Conservation (phyloP, 352 stramenopile genomes). For the Globisporangium uncinulatum region DNA sequence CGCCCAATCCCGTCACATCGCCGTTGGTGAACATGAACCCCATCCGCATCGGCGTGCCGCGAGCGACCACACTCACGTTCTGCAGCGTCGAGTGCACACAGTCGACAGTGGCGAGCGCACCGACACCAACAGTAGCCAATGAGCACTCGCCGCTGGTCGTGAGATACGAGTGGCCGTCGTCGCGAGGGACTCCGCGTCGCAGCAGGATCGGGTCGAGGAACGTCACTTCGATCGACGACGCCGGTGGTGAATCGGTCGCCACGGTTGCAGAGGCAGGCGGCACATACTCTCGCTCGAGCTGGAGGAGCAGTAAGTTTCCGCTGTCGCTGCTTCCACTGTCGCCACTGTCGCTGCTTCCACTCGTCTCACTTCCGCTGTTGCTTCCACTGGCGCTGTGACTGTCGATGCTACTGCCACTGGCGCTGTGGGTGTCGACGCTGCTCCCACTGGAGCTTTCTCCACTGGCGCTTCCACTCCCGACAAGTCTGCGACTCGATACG, state of each 20-base stretch:
- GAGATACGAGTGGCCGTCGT: neutral
- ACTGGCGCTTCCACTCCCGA: neutral
- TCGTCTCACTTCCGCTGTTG: neutral
- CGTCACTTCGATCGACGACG: neutral
- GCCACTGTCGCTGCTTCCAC: neutral
- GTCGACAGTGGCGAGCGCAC: neutral
- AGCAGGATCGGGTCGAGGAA: constrained; percentile 6
- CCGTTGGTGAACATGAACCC: neutral
- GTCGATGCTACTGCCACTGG: neutral
- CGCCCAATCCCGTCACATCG: neutral
- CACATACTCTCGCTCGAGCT: neutral
- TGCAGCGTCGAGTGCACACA: constrained; percentile 2
- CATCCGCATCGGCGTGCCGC: constrained; percentile 1
- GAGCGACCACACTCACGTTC: neutral
- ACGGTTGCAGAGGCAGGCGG: neutral
- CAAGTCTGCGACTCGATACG: neutral
- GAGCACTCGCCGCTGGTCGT: neutral
- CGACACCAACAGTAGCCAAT: no score
- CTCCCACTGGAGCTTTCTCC: neutral
- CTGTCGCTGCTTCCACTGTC: neutral
- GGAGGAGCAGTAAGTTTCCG: neutral
- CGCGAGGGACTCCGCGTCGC: neutral
- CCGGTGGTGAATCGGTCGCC: no score
- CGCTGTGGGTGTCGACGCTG: neutral
- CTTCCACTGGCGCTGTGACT: neutral